Base-by-base conservation (phyloP, 2,329 filamentous ascomycete genomes). In the Penicillium corylophilum region DNA sequence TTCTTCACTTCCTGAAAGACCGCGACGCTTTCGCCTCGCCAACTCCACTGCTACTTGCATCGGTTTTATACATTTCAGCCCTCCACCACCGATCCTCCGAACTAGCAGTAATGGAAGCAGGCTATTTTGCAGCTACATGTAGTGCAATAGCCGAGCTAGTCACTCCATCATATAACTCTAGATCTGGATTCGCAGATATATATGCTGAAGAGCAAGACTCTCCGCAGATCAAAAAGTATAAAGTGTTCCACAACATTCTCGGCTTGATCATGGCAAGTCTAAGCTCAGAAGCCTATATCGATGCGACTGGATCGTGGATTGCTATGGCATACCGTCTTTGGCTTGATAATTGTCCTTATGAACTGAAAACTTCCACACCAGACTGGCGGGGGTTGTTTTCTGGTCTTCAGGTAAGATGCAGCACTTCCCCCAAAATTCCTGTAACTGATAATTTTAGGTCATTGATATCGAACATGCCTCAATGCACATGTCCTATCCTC, bases 401-500 rank as follows among this genome's bases (percentile, higher is more conserved):
- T 7, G 64, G 64, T 15, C 57, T 66, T 26, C 64, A 66, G 49
- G 64, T 66, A 50, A 41, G 44, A 6, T 8, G n/a, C n/a, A n/a
- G 18, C 22, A 18, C 10, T 29, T 13, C 1, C 6, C 4, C 4
- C 3, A 15, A n/a, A 8, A 10, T 16, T 31, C 4, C 4, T 4
- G 18, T 46, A 15, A 12, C 31, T 56, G 40, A 51, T 10, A 31
- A 26, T 29, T 33, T 2, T 24, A 66, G 62, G 57, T 64, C 6
- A 64, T 67, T 40, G 64, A 67, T 29, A 64, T 67, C 9, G 64
- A 67, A 46, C 64, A 67, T 45, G 64, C 64, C 8, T 67, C 64
- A 4, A 67, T 67, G 56, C 64, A 67, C 23, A 64, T 67, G 63
- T 65, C 63, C 9, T 62, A 63, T 22, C 64, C 64, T 24, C 50